Evolutionary conservation across 2,329 filamentous ascomycete species (phyloP).

Genomic region (Didymella pomorum): DNA sequence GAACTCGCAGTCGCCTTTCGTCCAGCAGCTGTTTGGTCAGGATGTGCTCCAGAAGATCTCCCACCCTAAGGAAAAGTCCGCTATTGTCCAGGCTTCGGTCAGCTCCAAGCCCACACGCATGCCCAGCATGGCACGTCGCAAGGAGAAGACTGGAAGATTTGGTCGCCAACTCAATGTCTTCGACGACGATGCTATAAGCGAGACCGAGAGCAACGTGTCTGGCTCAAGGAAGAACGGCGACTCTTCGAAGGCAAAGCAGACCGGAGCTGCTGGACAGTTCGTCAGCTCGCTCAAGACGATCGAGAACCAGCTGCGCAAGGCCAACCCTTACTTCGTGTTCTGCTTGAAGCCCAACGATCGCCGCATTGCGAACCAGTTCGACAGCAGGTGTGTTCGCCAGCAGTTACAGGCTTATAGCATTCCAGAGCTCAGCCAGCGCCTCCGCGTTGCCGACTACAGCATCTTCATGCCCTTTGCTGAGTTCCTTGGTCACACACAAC

Average conservation of each 20-base stretch:
- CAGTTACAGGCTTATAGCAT: conserved; percentile 97
- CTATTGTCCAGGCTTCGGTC: conserved; percentile 94
- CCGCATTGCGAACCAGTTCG: conserved; percentile 97
- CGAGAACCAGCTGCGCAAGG: conserved; percentile 83
- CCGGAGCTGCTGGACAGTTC: conserved; percentile 93
- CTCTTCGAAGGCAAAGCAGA: conserved; percentile 67
- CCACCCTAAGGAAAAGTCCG: conserved; percentile 88
- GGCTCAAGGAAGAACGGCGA: conserved; percentile 50
- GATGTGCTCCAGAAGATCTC: conserved; percentile 90
- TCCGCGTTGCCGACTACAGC: conserved; percentile 93
- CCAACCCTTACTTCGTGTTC: conserved; percentile 95
- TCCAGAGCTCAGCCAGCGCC: conserved; percentile 91
- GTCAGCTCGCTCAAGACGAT: conserved; percentile 88
- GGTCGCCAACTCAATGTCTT: conserved; percentile 50
- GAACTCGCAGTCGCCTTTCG: conserved; percentile 85
- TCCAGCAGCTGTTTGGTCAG: conserved; percentile 92
- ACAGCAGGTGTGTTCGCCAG: conserved; percentile 95
- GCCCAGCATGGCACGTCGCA: conserved; percentile 89
- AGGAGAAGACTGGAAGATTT: conserved; percentile 63
- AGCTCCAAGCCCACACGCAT: conserved; percentile 93
- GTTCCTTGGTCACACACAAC: conserved; percentile 87
- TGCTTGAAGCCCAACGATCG: conserved; percentile 97
- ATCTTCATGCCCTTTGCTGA: conserved; percentile 95
- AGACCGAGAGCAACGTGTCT: conserved; percentile 51
- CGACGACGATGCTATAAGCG: conserved; percentile 59